Base-by-base conservation (phyloP, 1,139 yeast genomes). In the Arxiozyma heterogenica region DNA sequence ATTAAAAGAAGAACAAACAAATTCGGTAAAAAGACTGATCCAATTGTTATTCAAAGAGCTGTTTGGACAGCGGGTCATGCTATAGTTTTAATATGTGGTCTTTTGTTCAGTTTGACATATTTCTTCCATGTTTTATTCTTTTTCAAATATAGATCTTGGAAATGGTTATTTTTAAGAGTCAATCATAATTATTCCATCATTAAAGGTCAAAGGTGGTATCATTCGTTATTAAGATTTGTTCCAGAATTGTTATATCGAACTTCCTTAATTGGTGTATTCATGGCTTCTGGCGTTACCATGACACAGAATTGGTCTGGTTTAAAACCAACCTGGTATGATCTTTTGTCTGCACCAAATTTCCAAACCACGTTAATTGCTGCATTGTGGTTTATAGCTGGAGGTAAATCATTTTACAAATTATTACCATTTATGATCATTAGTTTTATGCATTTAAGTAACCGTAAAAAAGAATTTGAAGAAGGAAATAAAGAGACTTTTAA, bases 311-410 rank as follows among this genome's bases (percentile, higher is more conserved):
- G 81, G 72, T 83, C 83, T 18, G 74, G 74, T 53, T 54, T 63
- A 21, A 70, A 77, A 58, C 90, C 91, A 11, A 75, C 81, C 15
- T 74, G 78, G 62, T 73, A 79, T 51, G 76, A 84, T 12, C 73
- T 86, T 64, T 61, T 84, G 50, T 79, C 87, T 20, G 82, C 85
- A 48, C 86, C 82, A 59, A 84, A 84, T 68, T 83, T 83, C 73
- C 93, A 85, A 65, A 80, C 77, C 62, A 69, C 82, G 57, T 59
- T 79, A 6, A 72, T 85, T 57, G 79, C 83, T 0, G 38, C 68
- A 2, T 70, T 80, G 41, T 85, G 91, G 91, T 65, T 81, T 47
- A 69, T 84, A 56, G 80, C 85, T 39, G 81, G 86, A 69, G 59
- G 63, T 30, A 75, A 78, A 58, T 82, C 89, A 1, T 69, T 80